Evolutionary conservation across 495 filamentous ascomycete species (phyloP).

Genomic region (Elasticomyces elasticus): DNA sequence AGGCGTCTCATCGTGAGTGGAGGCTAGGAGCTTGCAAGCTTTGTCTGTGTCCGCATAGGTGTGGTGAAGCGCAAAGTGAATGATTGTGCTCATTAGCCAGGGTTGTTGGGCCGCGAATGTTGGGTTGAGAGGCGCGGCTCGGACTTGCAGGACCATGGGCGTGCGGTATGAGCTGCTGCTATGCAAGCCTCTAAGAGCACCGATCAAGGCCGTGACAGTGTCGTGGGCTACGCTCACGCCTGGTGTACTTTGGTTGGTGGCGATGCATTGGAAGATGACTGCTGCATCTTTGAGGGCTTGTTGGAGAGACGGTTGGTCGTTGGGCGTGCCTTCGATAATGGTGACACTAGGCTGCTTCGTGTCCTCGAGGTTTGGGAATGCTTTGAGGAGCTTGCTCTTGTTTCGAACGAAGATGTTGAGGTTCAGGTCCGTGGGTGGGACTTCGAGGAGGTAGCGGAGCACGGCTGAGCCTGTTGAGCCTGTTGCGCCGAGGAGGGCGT

Average conservation of each 20-base stretch:
- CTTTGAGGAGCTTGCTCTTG: constrained; percentile 18
- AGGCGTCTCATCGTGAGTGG: neutral
- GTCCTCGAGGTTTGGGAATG: constrained; percentile 17
- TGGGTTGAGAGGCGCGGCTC: constrained; percentile 6
- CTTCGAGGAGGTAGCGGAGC: constrained; percentile 15
- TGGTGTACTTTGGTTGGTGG: constrained; percentile 10
- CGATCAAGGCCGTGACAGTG: constrained; percentile 12
- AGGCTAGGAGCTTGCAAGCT: constrained; percentile 2
- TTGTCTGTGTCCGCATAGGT: constrained; percentile 15
- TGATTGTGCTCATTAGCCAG: neutral
- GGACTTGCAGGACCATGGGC: constrained; percentile 14
- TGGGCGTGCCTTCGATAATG: constrained; percentile 18
- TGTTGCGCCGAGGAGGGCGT: constrained; percentile 21
- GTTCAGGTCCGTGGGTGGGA: constrained; percentile 20
- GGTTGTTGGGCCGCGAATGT: neutral
- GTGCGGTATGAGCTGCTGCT: neutral
- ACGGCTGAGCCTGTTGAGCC: constrained; percentile 21
- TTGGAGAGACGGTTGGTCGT: constrained; percentile 9
- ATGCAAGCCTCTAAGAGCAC: constrained; percentile 6
- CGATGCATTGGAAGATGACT: constrained; percentile 20
- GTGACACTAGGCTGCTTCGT: constrained; percentile 1
- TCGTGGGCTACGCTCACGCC: constrained; percentile 14
- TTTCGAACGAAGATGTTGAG: constrained; percentile 20
- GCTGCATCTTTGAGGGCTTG: constrained; percentile 9
- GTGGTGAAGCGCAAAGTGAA: constrained; percentile 11